phyloP scores from a whole-genome alignment of 2,329 filamentous ascomycete genomes.

The Aspergillus sp. region DNA sequence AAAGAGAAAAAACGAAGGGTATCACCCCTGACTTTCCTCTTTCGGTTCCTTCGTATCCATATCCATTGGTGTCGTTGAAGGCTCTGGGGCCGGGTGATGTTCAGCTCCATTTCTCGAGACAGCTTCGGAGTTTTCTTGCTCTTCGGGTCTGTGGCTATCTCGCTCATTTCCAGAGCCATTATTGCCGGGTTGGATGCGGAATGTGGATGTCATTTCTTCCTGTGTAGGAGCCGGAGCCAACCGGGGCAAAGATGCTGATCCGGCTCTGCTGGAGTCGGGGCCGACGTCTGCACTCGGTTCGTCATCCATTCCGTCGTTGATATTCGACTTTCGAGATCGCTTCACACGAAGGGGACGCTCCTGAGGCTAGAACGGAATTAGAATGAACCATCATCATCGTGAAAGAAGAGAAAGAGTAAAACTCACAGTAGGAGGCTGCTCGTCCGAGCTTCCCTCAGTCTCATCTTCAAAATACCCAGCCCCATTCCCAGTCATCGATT shows the following conservation, averaged over 20 bases:
- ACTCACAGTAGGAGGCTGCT: conserved; percentile 39
- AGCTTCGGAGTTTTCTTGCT: not conserved
- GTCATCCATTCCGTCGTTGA: conserved; percentile 15
- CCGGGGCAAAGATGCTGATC: conserved; percentile 25
- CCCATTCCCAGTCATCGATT: conserved; percentile 14
- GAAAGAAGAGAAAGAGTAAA: conserved; percentile 1
- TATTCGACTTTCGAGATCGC: conserved; percentile 36
- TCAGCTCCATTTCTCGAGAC: not conserved
- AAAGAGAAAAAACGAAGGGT: conserved; percentile 1
- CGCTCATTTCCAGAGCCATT: conserved; percentile 10
- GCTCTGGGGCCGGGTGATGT: conserved; percentile 12
- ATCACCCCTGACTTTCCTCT: conserved; percentile 21
- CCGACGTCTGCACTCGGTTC: too few relatives aligned
- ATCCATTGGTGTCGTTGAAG: conserved; percentile 31
- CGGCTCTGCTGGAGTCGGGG: conserved; percentile 13
- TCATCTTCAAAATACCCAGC: conserved; percentile 34
- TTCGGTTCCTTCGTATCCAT: conserved; percentile 32
- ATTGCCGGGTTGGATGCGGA: conserved; percentile 28
- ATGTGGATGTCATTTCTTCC: conserved; percentile 33
- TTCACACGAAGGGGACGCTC: conserved; percentile 44
- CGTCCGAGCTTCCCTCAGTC: conserved; percentile 41
- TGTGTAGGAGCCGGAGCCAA: conserved; percentile 31
- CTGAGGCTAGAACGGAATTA: conserved; percentile 32
- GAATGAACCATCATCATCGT: conserved; percentile 1
- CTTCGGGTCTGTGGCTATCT: not conserved